Evolutionary conservation across 208 protist species (phyloP), one percentile per base, ranked within the genome.

Genomic region (Trypanosoma congolense): DNA sequence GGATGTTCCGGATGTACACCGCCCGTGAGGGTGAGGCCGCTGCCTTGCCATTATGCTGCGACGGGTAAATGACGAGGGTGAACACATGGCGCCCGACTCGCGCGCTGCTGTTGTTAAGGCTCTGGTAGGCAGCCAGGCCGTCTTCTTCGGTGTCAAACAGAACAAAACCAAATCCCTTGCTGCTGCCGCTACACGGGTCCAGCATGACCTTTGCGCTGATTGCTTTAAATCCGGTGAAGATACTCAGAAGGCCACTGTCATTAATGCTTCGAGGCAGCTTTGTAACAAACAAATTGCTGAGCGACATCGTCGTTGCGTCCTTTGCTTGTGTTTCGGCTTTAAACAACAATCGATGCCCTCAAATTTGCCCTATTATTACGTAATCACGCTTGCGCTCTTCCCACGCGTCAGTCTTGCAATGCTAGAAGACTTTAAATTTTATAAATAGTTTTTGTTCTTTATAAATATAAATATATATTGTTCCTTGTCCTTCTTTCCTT

Each of bases 251-350:
- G 26, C 96, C 72, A 0, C 77, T 72, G 41, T 95, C 83, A 31
- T 71, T 85, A 22, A 96, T 56, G 47, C 77, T 87, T 19, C 87
- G 86, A 29, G 83, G 81, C 26, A 98, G 77, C 69, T 97, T 96
- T 53, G 98, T 97, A 57, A 98, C 83, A 66, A 96, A 99, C 21
- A 98, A 65, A 65, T 99, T 99, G 59, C 93, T 97, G 52, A 95
- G 95, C 12, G 61, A 52, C 61, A 60, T 58, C 12, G 12, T 16
- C 33, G 33, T n/a, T n/a, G n/a, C n/a, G n/a, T n/a, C n/a, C n/a
- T n/a, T n/a, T n/a, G n/a, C n/a, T n/a, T n/a, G n/a, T n/a, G n/a
- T n/a, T n/a, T n/a, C n/a, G n/a, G n/a, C n/a, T n/a, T n/a, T n/a
- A n/a, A n/a, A n/a, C n/a, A n/a, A n/a, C n/a, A n/a, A n/a, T n/a